Base-by-base conservation (phyloP, 306 rosid genomes). In the Fragaria ananassa region DNA sequence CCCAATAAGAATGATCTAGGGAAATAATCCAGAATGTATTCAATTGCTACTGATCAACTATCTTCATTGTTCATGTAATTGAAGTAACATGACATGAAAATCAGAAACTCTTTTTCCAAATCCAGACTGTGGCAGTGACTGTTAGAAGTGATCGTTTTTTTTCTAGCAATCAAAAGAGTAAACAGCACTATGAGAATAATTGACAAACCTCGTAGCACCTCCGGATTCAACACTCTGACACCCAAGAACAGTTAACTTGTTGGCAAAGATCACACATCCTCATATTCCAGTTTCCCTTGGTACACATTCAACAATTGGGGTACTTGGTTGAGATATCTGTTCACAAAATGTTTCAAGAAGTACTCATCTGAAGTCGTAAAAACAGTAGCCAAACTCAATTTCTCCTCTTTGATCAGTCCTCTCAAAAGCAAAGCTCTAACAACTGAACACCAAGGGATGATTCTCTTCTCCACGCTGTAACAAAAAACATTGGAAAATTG, bases 381-480 rank as follows among this genome's bases (percentile, higher is more conserved):
- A 13, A 85, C n/a, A 50, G 63, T 41, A 7, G n/a, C 6, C 68
- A 67, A 51, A 15, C 35, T 71, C 5, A 81, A 10, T 5, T 27
- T 51, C 7, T 70, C 37, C 37, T 57, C 49, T 34, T 60, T 35
- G 15, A 76, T 7, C 77, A 85, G 44, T 23, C 88, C 86, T 50
- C 81, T 76, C 23, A 50, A 29, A 27, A 50, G 27, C 77, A 85
- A 44, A 76, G 73, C 76, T 61, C 60, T 29, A 21, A 79, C 31
- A 61, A 82, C 83, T 18, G 41, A 81, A 61, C 64, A 79, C 68
- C 85, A 72, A 1, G 81, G 83, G 8, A 75, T 25, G 4, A 68
- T 81, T 53, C 82, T 66, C 81, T 63, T 81, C 74, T 85, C 75
- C 76, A 81, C 51, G 58, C 74, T 81, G 65, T 57, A 68, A 47